These are phyloP conservation scores for Collybiopsis luxurians DNA, from an alignment of 768 basidiomycete genomes.

Conservation along the genomic window DNA sequence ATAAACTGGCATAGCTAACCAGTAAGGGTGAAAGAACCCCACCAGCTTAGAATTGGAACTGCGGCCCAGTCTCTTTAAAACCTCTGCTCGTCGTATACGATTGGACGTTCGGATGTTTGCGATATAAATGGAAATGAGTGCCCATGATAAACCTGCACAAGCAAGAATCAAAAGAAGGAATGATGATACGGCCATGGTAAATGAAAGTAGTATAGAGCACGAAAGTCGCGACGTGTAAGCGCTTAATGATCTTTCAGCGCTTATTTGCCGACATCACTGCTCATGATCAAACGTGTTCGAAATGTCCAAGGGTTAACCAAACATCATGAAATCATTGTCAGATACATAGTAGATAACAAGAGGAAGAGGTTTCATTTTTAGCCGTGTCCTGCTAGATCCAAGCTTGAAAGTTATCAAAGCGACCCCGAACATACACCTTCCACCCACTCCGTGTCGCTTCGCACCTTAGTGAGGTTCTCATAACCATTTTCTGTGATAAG, in stretches of 20 bases:
- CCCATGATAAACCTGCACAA: background rate
- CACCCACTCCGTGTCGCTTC: constrained; percentile 79
- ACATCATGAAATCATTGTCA: too few species aligned
- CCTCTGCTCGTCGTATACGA: background rate
- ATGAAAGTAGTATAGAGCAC: too few species aligned
- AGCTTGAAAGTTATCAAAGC: constrained; percentile 16
- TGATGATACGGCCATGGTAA: too few species aligned
- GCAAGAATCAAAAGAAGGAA: too few species aligned
- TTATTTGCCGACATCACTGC: too few species aligned
- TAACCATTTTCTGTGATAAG: constrained; percentile 70
- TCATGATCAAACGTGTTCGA: too few species aligned
- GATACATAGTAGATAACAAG: too few species aligned
- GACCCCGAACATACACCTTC: constrained; percentile 80
- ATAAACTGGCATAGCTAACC: constrained; percentile 47
- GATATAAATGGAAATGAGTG: background rate
- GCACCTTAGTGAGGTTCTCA: constrained; percentile 85
- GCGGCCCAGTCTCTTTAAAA: background rate
- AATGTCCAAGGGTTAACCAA: too few species aligned
- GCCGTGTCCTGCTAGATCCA: too few species aligned
- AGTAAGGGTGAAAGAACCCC: constrained; percentile 96
- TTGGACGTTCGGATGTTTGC: background rate
- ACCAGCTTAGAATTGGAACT: constrained; percentile 36
- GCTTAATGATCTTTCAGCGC: too few species aligned
- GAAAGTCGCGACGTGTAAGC: too few species aligned
- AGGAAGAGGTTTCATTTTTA: too few species aligned